phyloP scores from a whole-genome alignment of 495 filamentous ascomycete genomes.

The Hypoxylon cercidicola region DNA sequence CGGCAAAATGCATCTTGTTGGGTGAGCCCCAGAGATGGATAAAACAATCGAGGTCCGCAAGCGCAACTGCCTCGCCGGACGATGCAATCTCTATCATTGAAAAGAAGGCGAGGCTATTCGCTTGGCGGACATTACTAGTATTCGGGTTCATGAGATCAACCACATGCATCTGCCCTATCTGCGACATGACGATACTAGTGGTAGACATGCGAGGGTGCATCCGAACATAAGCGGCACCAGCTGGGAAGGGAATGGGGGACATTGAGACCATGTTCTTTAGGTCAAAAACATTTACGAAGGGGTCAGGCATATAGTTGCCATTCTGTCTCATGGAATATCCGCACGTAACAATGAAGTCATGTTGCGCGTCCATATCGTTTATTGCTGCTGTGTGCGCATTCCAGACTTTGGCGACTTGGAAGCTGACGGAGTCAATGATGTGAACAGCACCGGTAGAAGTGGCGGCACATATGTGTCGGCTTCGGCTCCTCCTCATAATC shows the following conservation, averaged over 20 bases:
- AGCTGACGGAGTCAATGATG: slow-evolving; percentile 80
- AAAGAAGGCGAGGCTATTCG: slow-evolving; percentile 72
- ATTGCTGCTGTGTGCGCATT: slow-evolving; percentile 84
- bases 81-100: slow-evolving; percentile 87
- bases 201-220: slow-evolving; percentile 96
- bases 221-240: slow-evolving; percentile 89
- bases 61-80: slow-evolving; percentile 86
- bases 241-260: slow-evolving; percentile 90
- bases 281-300: slow-evolving; percentile 93
- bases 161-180: slow-evolving; percentile 90
- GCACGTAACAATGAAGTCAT: slow-evolving; percentile 92
- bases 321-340: slow-evolving; percentile 81
- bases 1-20: slow-evolving; percentile 87
- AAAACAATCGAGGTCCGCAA: slow-evolving; percentile 80
- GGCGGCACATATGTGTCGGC: slow-evolving; percentile 90
- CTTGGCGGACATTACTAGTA: slow-evolving; percentile 87
- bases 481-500: slow-evolving; percentile 88
- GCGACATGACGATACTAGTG: slow-evolving; percentile 89
- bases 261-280: slow-evolving; percentile 85
- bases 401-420: slow-evolving; percentile 84
- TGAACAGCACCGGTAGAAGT: slow-evolving; percentile 85
- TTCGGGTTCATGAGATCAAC: slow-evolving; percentile 96
- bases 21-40: slow-evolving; percentile 94
- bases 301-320: slow-evolving; percentile 75
- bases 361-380: slow-evolving; percentile 94